Conservation (phyloP, 2,329 filamentous ascomycete species). For the Didymella glomerata region DNA sequence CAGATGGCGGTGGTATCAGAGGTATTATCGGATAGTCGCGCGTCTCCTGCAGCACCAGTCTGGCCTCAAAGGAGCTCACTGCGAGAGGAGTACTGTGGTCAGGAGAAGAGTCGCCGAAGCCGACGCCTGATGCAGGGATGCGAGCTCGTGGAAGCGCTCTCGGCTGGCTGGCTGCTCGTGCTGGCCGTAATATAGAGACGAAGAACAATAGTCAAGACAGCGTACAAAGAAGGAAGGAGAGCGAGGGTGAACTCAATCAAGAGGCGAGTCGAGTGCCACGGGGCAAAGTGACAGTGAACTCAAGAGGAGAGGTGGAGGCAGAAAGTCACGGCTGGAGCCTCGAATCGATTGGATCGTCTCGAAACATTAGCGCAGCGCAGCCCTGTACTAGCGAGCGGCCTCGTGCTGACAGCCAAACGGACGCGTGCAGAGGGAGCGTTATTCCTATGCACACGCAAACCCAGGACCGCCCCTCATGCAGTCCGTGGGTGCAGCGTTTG, state of each 20-base stretch:
- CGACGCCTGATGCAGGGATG: conserved; percentile 27
- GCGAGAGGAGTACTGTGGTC: conserved; percentile 17
- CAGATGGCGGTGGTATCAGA: not conserved
- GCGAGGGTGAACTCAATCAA: conserved; percentile 6
- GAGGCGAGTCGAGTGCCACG: not conserved
- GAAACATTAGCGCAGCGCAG: conserved; percentile 4
- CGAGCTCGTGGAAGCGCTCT: conserved; percentile 11
- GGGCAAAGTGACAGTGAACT: not conserved
- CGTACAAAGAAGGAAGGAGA: conserved; percentile 31
- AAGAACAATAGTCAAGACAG: conserved; percentile 33
- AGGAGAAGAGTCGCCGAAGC: conserved; percentile 22
- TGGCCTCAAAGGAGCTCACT: conserved; percentile 44
- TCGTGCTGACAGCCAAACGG: conserved; percentile 11
- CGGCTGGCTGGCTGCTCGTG: not conserved
- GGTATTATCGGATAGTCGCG: conserved; percentile 1
- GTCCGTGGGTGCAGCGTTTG: not conserved
- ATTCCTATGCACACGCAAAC: not conserved
- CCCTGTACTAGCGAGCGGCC: conserved; percentile 10
- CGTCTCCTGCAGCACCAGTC: conserved; percentile 43
- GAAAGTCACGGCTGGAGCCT: conserved; percentile 7
- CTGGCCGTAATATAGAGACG: not conserved
- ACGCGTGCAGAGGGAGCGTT: not conserved
- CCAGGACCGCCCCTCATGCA: not conserved
- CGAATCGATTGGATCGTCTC: not conserved
- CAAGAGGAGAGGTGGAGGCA: conserved; percentile 6